Evolutionary conservation across 139 green algal species (phyloP).

Genomic region (Zygnema cylindricum): DNA sequence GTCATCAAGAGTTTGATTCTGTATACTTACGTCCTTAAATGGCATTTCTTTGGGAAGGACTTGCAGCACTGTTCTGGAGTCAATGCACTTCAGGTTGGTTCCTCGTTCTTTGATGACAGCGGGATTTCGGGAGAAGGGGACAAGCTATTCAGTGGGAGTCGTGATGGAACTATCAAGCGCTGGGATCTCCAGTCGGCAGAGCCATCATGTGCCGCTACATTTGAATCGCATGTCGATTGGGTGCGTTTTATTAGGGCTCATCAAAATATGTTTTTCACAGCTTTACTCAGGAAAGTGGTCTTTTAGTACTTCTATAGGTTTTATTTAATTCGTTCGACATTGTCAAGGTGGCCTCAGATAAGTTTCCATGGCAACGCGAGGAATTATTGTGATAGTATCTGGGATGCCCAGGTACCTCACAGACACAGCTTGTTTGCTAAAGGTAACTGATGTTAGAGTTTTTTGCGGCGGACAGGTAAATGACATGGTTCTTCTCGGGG

Average conservation of each 20-base stretch:
- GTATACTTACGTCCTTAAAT: neutral
- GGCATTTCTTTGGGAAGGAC: neutral
- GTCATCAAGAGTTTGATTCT: neutral
- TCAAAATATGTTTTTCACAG: too few species aligned
- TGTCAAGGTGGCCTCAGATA: too few species aligned
- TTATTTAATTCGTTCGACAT: too few species aligned
- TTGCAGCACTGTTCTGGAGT: constrained; percentile 50
- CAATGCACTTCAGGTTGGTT: constrained; percentile 24
- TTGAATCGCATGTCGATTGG: constrained; percentile 55
- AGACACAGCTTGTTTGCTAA: too few species aligned
- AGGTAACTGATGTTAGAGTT: too few species aligned
- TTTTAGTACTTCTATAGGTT: too few species aligned
- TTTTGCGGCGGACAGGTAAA: constrained; percentile 61
- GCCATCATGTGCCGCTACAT: constrained; percentile 37
- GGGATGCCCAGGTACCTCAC: too few species aligned
- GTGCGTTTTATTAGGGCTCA: constrained; percentile 28
- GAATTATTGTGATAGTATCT: too few species aligned
- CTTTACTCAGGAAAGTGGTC: too few species aligned
- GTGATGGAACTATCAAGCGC: constrained; percentile 59
- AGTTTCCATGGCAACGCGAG: too few species aligned
- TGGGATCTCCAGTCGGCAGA: constrained; percentile 19
- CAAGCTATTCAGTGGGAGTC: constrained; percentile 42
- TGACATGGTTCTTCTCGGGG: constrained; percentile 47
- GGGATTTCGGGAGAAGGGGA: neutral
- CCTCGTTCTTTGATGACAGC: neutral